These are phyloP conservation scores for Hebeloma cylindrosporum DNA, from an alignment of 768 basidiomycete genomes.

Conservation along the genomic window DNA sequence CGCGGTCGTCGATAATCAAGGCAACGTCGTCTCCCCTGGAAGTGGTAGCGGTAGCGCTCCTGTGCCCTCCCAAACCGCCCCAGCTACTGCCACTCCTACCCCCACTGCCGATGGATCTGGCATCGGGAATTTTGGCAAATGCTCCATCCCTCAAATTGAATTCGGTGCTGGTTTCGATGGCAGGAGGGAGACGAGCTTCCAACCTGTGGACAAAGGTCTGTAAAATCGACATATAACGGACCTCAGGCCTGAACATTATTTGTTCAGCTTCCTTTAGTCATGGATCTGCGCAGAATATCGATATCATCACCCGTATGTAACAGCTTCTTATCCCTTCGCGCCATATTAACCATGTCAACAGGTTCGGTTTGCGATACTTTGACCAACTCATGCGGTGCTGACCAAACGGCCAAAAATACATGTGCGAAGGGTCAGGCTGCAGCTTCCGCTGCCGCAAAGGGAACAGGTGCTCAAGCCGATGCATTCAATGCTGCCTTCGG, in stretches of 20 bases:
- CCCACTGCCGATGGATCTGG: slow-evolving; percentile 21
- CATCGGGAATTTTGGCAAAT: slow-evolving; percentile 50
- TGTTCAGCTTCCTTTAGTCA: slow-evolving; percentile 47
- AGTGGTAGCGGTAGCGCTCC: slow-evolving; percentile 24
- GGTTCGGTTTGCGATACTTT: slow-evolving; percentile 57
- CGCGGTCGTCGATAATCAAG: slow-evolving; percentile 40
- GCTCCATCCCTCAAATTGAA: slow-evolving; percentile 52
- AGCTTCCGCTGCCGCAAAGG: slow-evolving; percentile 40
- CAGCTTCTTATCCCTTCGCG: neutral
- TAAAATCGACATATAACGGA: neutral
- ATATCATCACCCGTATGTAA: slow-evolving; percentile 51
- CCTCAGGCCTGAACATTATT: neutral
- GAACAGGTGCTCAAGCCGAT: slow-evolving; percentile 58
- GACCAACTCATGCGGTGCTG: slow-evolving; percentile 52
- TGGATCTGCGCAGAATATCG: slow-evolving; percentile 59
- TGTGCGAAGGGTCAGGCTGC: slow-evolving; percentile 43
- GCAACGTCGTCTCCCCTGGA: slow-evolving; percentile 18
- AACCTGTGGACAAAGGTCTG: slow-evolving; percentile 47
- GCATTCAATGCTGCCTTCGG: slow-evolving; percentile 62
- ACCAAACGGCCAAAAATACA: slow-evolving; percentile 50
- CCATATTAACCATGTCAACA: slow-evolving; percentile 7
- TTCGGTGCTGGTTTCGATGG: slow-evolving; percentile 57
- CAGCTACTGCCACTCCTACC: slow-evolving; percentile 21
- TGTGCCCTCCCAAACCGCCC: slow-evolving; percentile 18
- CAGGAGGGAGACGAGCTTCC: slow-evolving; percentile 54